Base-by-base conservation (phyloP, 179 eudicot species). In the Spergularia azorica region DNA sequence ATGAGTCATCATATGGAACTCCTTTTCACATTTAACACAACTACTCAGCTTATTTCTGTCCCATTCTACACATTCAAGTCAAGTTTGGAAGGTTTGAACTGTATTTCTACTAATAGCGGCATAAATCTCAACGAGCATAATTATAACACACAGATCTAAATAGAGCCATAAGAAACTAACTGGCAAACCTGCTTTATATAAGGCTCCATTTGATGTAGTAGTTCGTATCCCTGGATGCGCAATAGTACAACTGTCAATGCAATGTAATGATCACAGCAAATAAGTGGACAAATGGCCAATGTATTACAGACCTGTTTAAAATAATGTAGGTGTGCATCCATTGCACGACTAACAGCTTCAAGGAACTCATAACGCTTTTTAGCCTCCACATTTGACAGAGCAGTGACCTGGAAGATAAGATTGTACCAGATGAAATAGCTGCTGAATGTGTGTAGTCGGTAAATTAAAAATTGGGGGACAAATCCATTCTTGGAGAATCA, bases 271-370 rank as follows among this genome's bases (percentile, higher is more conserved):
- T 41, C 20, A 63, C 17, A 71, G 16, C 75, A 74, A 14, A 67
- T 73, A 55, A 8, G 32, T 11, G 64, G 63, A 67, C 58, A 15
- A 13, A 52, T 59, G 73, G 21, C 17, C 67, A 75, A 60, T 32
- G 77, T 26, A 75, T 69, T 17, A 62, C 21, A 16, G 36, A 90
- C 98, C 93, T 94, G 92, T 78, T 91, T 95, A 81, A 93, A 95
- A 81, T 87, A 95, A 82, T 87, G 89, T 72, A 95, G 95, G 85
- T 93, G 97, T 73, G 97, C 94, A 79, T 89, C 97, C 97, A 95
- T 90, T 65, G 89, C 86, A 71, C 91, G 89, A 64, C 92, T 83
- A 63, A 93, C 93, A 80, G 90, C 91, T 87, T 95, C 98, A 75
- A 93, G 76, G 80, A 95, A 89, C 82, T 93, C 97, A 79, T 83